phyloP scores from a whole-genome alignment of 768 basidiomycete genomes.

The Gloeostereum incarnatum region DNA sequence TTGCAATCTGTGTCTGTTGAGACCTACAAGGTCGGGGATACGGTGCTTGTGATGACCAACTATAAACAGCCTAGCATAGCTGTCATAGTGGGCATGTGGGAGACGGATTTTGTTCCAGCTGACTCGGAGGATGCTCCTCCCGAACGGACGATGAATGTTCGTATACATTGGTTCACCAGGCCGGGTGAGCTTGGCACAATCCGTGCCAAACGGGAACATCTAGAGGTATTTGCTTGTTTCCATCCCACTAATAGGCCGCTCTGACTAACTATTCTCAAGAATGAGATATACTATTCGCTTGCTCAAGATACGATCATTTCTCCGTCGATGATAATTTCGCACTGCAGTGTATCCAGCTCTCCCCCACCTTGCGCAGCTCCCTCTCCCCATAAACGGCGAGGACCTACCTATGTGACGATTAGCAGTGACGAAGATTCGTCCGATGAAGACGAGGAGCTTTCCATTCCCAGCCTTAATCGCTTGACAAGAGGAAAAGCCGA shows the following conservation, averaged over 20 bases:
- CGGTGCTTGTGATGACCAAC: constrained; percentile 48
- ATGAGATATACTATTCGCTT: constrained; percentile 41
- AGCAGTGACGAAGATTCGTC: too few species aligned
- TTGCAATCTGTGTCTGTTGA: neutral
- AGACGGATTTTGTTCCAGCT: constrained; percentile 21
- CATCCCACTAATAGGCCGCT: neutral
- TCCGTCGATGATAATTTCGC: constrained; percentile 22
- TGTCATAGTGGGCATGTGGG: constrained; percentile 66
- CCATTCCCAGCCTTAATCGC: too few species aligned
- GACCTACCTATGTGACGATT: too few species aligned
- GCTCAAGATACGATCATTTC: constrained; percentile 22
- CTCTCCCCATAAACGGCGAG: neutral
- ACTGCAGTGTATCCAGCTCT: constrained; percentile 18
- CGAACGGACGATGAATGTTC: constrained; percentile 8
- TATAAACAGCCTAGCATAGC: constrained; percentile 48
- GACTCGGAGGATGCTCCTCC: too few species aligned
- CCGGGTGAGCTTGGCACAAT: constrained; percentile 33
- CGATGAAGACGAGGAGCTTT: neutral
- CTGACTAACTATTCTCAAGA: constrained; percentile 19
- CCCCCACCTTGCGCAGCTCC: neutral
- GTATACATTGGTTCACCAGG: constrained; percentile 43
- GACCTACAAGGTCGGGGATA: constrained; percentile 52
- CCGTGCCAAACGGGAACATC: constrained; percentile 29
- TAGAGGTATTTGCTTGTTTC: constrained; percentile 14
- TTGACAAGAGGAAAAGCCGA: too few species aligned